Evolutionary conservation across 208 protist genomes (phyloP), one percentile per base, ranked within the genome.

Genomic region (Trypanosoma melophagium): DNA sequence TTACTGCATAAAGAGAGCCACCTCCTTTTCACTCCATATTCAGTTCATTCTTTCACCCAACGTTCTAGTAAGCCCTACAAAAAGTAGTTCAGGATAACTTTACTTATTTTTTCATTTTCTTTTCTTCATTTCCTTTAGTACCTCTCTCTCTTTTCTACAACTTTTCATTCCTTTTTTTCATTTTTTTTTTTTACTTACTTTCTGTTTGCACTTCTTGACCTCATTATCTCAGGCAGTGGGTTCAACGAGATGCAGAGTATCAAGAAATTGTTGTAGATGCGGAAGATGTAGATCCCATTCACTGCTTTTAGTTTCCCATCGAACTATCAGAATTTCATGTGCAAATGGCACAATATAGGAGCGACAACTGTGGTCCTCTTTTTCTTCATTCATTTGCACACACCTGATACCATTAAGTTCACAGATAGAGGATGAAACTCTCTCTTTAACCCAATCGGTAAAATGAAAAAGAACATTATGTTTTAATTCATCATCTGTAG

Each of bases 381-480:
- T 78, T 19, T 58, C 65, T 66, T 89, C 77, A 60, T 77, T 62
- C 45, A 89, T 77, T 64, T 80, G 80, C 17, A 77, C 80, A 44
- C 80, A 83, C 22, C 70, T 56, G 2, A 69, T 51, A 21, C 84
- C 84, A 38, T 70, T 84, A 38, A 89, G 59, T 24, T 84, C 77
- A 28, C 60, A 60, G 49, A 83, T 55, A 4, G 60, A 71, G 40
- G 71, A 79, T 3, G 69, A 55, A 45, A 79, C 68, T 60, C 56
- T 52, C 14, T 69, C 58, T 0, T 55, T 60, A 24, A 76, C 75
- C 77, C 78, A 81, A 52, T 80, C 72, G 16, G 84, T 86, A 68
- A 86, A 81, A 68, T 89, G 84, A 42, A 84, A 84, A 16, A 79
- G 50, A 3, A 86, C 84, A 62, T 84, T 86, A 66, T 86, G 84